These are phyloP conservation scores for Talaromyces verruculosus DNA, from an alignment of 2,329 filamentous ascomycete genomes.

Conservation along the genomic window DNA sequence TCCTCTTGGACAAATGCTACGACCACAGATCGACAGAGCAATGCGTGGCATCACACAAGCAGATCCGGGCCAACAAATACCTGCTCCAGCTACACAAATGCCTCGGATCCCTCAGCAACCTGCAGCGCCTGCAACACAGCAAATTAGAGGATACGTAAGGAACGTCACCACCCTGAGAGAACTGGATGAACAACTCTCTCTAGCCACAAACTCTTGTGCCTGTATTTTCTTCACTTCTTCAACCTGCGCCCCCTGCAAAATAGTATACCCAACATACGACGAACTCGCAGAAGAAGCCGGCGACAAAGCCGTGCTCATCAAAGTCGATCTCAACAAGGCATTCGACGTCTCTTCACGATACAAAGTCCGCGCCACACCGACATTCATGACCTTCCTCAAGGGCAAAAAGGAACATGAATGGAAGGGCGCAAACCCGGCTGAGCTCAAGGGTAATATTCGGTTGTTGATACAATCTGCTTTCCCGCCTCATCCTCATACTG, in stretches of 20 bases:
- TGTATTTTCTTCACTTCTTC: slow-evolving; percentile 91
- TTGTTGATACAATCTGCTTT: slow-evolving; percentile 73
- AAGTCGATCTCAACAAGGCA: slow-evolving; percentile 73
- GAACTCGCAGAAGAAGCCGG: slow-evolving; percentile 72
- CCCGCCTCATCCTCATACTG: slow-evolving; percentile 72
- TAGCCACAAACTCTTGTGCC: slow-evolving; percentile 66
- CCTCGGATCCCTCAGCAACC: slow-evolving; percentile 15
- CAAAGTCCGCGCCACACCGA: slow-evolving; percentile 74
- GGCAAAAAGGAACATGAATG: slow-evolving; percentile 76
- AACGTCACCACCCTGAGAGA: slow-evolving; percentile 60
- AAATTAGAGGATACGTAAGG: slow-evolving; percentile 54
- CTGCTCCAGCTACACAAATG: slow-evolving; percentile 23
- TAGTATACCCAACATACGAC: slow-evolving; percentile 78
- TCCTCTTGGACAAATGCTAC: slow-evolving; percentile 83
- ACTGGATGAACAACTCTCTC: slow-evolving; percentile 60
- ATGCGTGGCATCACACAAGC: slow-evolving; percentile 64
- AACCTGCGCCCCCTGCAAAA: slow-evolving; percentile 80
- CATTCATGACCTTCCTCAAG: slow-evolving; percentile 80
- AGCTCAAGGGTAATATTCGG: slow-evolving; percentile 69
- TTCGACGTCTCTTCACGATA: slow-evolving; percentile 65
- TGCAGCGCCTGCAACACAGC: background rate
- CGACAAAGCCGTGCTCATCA: slow-evolving; percentile 69
- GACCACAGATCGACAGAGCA: slow-evolving; percentile 68
- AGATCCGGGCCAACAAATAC: slow-evolving; percentile 38
- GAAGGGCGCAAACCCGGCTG: slow-evolving; percentile 70